These are phyloP conservation scores for Zalaria sp. DNA, from an alignment of 2,329 filamentous ascomycete species.

Conservation along the genomic window DNA sequence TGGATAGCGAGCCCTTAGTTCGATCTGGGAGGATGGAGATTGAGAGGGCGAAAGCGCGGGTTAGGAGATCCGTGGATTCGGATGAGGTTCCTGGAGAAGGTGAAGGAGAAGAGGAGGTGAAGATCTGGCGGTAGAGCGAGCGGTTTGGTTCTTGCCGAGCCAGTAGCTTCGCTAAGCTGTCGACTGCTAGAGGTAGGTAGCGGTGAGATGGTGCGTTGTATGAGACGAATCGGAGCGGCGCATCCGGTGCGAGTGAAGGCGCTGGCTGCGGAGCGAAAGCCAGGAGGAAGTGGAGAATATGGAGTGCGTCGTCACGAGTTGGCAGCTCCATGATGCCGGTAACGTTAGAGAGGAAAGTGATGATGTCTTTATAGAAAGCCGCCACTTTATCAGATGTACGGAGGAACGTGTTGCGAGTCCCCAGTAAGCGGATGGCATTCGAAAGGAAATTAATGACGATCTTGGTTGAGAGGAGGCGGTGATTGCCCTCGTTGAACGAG, in stretches of 20 bases:
- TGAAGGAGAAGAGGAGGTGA: slow-evolving; percentile 47
- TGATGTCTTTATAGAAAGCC: slow-evolving; percentile 93
- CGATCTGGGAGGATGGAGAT: slow-evolving; percentile 72
- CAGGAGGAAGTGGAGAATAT: slow-evolving; percentile 75
- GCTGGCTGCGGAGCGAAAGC: slow-evolving; percentile 73
- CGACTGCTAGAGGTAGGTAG: slow-evolving; percentile 80
- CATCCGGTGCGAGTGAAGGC: slow-evolving; percentile 33
- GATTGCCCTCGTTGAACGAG: slow-evolving; percentile 73
- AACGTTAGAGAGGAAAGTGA: slow-evolving; percentile 74
- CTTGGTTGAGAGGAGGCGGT: slow-evolving; percentile 58
- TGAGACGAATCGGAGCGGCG: slow-evolving; percentile 12
- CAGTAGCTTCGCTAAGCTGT: slow-evolving; percentile 79
- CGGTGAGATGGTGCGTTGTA: slow-evolving; percentile 56
- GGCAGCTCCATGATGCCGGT: slow-evolving; percentile 72
- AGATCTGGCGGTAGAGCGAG: slow-evolving; percentile 68
- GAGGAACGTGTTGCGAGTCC: slow-evolving; percentile 76
- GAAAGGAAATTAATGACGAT: slow-evolving; percentile 72
- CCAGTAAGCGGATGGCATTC: slow-evolving; percentile 70
- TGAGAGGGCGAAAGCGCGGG: slow-evolving; percentile 72
- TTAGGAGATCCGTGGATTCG: slow-evolving; percentile 52
- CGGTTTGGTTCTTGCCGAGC: slow-evolving; percentile 90
- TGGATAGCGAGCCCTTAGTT: slow-evolving; percentile 38
- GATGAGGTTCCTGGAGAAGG: slow-evolving; percentile 4
- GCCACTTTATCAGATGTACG: slow-evolving; percentile 71
- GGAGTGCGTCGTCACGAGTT: slow-evolving; percentile 73